Evolutionary conservation across 2,329 filamentous ascomycete genomes (phyloP).

Genomic region (Venturia nashicola): DNA sequence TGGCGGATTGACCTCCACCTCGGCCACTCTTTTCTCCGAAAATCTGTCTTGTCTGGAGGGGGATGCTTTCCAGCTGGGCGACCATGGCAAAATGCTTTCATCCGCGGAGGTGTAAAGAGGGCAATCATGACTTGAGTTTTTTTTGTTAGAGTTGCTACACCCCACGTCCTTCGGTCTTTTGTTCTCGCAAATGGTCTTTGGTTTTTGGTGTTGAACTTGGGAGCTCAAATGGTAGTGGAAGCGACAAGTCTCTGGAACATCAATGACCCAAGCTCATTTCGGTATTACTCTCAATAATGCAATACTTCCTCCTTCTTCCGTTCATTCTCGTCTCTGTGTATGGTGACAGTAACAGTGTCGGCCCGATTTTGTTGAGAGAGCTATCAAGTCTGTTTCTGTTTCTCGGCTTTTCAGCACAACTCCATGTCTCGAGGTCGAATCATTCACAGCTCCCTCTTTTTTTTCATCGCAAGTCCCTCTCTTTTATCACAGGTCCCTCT

Average conservation of each 20-base stretch:
- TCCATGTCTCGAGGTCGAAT: not conserved
- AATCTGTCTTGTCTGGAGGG: not conserved
- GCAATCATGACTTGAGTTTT: not conserved
- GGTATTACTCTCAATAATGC: not conserved
- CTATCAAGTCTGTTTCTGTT: not conserved
- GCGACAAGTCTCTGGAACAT: not conserved
- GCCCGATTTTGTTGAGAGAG: not conserved
- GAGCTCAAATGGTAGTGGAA: not conserved
- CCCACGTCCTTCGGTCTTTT: not conserved
- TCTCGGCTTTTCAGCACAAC: not conserved
- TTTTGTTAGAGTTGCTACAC: not conserved
- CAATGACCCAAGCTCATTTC: not conserved
- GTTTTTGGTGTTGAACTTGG: not conserved
- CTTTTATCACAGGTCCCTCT: not conserved
- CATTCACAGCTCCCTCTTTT: not conserved
- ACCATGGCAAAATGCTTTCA: constrained; percentile 1
- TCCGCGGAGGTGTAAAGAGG: not conserved
- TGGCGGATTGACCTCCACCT: not conserved
- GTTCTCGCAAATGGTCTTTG: not conserved
- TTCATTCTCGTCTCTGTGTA: not conserved
- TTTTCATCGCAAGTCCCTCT: not conserved
- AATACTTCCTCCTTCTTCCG: not conserved
- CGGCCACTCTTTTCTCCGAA: not conserved
- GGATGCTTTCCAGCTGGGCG: not conserved
- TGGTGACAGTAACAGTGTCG: not conserved